Conservation (phyloP, 306 rosid species). For the Psophocarpus tetragonolobus region DNA sequence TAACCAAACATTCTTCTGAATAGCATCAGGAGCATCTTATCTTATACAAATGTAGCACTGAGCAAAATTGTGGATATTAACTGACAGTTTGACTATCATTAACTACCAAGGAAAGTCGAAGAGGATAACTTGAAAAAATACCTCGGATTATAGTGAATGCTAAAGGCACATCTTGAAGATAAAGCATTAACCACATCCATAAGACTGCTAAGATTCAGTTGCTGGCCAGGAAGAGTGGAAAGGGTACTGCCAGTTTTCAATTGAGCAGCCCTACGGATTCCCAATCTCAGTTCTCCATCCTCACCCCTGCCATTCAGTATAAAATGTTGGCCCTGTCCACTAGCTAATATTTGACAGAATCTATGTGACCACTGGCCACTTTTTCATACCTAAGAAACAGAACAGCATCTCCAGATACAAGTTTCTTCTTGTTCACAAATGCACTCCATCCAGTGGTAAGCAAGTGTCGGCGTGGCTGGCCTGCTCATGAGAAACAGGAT, state of each 20-base stretch:
- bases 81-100: neutral
- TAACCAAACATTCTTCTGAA: neutral
- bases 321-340: neutral
- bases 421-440: slow-evolving; percentile 92
- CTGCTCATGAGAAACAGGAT: slow-evolving; percentile 44
- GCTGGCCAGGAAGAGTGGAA: slow-evolving; percentile 51
- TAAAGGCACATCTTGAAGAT: slow-evolving; percentile 59
- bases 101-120: neutral
- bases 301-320: slow-evolving; percentile 58
- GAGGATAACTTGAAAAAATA: slow-evolving; percentile 30
- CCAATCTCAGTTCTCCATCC: slow-evolving; percentile 85
- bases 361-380: too few species aligned
- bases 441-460: slow-evolving; percentile 99
- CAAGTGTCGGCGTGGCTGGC: slow-evolving; percentile 94
- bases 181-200: slow-evolving; percentile 67
- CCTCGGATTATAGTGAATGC: slow-evolving; percentile 79
- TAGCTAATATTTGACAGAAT: slow-evolving; percentile 3
- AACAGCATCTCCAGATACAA: slow-evolving; percentile 92
- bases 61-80: neutral
- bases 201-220: slow-evolving; percentile 49
- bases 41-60: neutral
- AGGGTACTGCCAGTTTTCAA: slow-evolving; percentile 52
- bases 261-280: slow-evolving; percentile 81
- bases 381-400: slow-evolving; percentile 82
- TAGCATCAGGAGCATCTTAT: neutral